These are phyloP conservation scores for Lodderomyces beijingensis DNA, from an alignment of 1,139 yeast genomes.

Conservation along the genomic window DNA sequence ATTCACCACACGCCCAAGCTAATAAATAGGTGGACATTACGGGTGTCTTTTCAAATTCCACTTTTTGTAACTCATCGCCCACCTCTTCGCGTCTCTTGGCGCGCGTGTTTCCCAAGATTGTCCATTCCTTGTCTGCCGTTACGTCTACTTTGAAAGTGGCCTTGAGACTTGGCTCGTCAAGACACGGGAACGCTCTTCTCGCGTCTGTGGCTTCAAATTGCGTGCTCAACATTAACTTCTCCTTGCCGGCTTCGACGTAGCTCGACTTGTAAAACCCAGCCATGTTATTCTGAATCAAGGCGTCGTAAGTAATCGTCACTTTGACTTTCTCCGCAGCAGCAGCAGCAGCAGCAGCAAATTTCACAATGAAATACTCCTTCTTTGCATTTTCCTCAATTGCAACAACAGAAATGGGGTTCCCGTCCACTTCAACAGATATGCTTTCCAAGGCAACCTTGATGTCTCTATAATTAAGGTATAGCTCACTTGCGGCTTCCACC, in stretches of 20 bases:
- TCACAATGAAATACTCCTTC: slow-evolving; percentile 27
- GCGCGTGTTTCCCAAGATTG: slow-evolving; percentile 76
- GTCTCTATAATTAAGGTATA: slow-evolving; percentile 42
- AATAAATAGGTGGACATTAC: slow-evolving; percentile 71
- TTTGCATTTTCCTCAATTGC: slow-evolving; percentile 18
- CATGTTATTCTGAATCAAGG: slow-evolving; percentile 55
- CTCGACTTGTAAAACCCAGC: slow-evolving; percentile 80
- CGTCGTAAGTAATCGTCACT: slow-evolving; percentile 40
- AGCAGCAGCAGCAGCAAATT: slow-evolving; percentile 16
- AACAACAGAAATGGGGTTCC: slow-evolving; percentile 11
- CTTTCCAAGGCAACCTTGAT: slow-evolving; percentile 20
- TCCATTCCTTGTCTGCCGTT: slow-evolving; percentile 51
- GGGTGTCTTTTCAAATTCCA: slow-evolving; percentile 51
- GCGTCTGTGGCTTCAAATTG: slow-evolving; percentile 88
- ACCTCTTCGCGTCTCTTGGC: slow-evolving; percentile 20
- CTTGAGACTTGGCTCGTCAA: slow-evolving; percentile 75
- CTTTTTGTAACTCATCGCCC: slow-evolving; percentile 15
- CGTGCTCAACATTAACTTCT: slow-evolving; percentile 67
- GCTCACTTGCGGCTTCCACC: slow-evolving; percentile 26
- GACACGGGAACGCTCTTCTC: slow-evolving; percentile 79
- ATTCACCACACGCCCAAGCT: slow-evolving; percentile 77
- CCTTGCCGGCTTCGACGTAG: slow-evolving; percentile 56
- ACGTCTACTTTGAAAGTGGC: slow-evolving; percentile 66
- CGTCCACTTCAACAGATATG: slow-evolving; percentile 9
- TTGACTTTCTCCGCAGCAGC: slow-evolving; percentile 13